Evolutionary conservation across 148 eudicot species (phyloP).

Genomic region (Rhododendron molle): DNA sequence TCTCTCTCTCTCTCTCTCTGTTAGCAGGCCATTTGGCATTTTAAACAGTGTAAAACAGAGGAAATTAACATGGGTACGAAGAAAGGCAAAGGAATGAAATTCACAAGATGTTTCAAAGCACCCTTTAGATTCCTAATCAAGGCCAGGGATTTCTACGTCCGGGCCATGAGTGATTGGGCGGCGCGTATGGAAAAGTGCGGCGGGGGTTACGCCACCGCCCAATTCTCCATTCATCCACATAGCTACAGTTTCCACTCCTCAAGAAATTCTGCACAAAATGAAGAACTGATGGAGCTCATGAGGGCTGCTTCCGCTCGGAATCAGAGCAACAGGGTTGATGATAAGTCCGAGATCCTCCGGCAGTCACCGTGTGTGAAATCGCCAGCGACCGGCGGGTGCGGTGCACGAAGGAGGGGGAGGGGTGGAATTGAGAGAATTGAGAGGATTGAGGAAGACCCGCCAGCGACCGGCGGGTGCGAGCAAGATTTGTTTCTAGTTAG

Average conservation of each 20-base stretch:
- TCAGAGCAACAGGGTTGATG: neutral
- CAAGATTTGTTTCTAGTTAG: conserved; percentile 10
- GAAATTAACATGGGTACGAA: neutral
- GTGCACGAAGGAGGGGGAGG: conserved; percentile 10
- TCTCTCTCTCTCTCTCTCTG: neutral
- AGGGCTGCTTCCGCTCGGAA: neutral
- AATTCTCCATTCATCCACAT: conserved; percentile 8
- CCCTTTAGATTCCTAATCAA: conserved; percentile 27
- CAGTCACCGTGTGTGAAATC: neutral
- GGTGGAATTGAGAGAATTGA: conserved; percentile 27
- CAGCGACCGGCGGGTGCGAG: no score
- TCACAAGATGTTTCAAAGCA: conserved; percentile 15
- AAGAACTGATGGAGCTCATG: neutral
- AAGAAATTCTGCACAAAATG: neutral
- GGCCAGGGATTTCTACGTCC: conserved; percentile 36
- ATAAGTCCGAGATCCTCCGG: conserved; percentile 13
- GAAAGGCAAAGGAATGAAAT: conserved; percentile 10
- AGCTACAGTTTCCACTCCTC: conserved; percentile 26
- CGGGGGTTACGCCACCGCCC: conserved; percentile 17
- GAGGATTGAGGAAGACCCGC: conserved; percentile 37
- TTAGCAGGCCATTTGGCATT: neutral
- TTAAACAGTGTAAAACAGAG: neutral
- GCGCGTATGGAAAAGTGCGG: conserved; percentile 1
- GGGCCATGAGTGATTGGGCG: conserved; percentile 24
- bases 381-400: neutral